A percentile compares a stretch with the other conserved stretches of the same genome.
Conservation (phyloP, 352 stramenopile genomes). For the Poterioochromonas sp. region DNA sequence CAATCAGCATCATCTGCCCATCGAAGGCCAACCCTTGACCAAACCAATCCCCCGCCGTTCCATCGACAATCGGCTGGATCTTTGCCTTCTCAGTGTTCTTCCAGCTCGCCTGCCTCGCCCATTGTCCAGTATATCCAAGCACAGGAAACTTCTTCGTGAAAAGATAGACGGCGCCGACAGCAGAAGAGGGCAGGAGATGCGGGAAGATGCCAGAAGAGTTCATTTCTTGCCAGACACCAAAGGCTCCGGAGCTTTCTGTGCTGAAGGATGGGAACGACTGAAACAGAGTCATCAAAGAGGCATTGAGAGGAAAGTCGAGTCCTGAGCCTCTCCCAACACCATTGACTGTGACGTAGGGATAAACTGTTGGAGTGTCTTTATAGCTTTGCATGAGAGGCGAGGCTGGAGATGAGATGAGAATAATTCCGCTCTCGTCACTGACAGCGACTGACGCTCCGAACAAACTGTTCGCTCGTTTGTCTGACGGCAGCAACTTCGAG, state of each 20-base stretch:
- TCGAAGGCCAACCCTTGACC: constrained; percentile 60
- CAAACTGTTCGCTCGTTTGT: constrained; percentile 68
- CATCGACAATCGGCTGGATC: constrained; percentile 56
- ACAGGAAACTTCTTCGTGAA: constrained; percentile 53
- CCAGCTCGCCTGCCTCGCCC: constrained; percentile 51
- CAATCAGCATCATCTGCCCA: constrained; percentile 51
- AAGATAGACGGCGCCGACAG: constrained; percentile 54
- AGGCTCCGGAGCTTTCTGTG: constrained; percentile 44
- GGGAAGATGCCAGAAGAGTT: constrained; percentile 50
- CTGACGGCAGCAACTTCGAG: constrained; percentile 59
- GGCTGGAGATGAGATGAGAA: constrained; percentile 63
- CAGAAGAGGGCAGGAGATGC: constrained; percentile 61
- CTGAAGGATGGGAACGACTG: background rate
- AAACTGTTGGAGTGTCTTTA: constrained; percentile 45
- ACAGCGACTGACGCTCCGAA: constrained; percentile 75
- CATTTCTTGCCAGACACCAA: constrained; percentile 37
- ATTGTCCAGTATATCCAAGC: constrained; percentile 24
- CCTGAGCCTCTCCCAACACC: background rate
- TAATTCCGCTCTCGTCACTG: constrained; percentile 63
- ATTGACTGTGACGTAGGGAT: background rate
- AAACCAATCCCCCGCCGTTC: constrained; percentile 52
- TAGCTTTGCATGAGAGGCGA: constrained; percentile 66
- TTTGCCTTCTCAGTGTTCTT: constrained; percentile 59
- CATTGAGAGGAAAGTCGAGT: constrained; percentile 10
- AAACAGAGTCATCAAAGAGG: background rate